phyloP scores from a whole-genome alignment of 129 eudicot genomes.

The Silybum marianum region DNA sequence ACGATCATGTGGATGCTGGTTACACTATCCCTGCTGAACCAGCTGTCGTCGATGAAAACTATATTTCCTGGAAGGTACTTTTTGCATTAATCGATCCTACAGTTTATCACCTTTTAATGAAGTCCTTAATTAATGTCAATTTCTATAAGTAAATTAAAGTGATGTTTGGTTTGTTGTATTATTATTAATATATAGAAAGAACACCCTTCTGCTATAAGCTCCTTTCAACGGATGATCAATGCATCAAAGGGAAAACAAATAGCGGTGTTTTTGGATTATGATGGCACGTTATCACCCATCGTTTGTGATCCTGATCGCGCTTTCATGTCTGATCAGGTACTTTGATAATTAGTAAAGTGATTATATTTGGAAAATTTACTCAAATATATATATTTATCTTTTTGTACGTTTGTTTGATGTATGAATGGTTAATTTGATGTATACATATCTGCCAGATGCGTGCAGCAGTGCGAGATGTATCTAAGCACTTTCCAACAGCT shows the following conservation, averaged over 20 bases:
- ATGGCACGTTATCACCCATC: slow-evolving; percentile 85
- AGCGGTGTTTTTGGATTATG: slow-evolving; percentile 74
- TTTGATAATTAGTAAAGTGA: neutral
- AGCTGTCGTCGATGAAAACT: slow-evolving; percentile 20
- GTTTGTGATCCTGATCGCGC: slow-evolving; percentile 79
- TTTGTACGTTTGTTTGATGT: neutral
- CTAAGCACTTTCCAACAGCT: slow-evolving; percentile 74
- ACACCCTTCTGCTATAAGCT: slow-evolving; percentile 70
- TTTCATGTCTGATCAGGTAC: slow-evolving; percentile 82
- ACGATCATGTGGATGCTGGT: slow-evolving; percentile 17
- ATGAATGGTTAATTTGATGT: neutral
- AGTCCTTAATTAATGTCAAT: neutral
- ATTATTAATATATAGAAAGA: slow-evolving; percentile 35
- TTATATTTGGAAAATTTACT: neutral
- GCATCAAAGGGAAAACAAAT: slow-evolving; percentile 53
- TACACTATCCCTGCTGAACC: neutral
- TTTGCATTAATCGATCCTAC: neutral
- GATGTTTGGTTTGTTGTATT: neutral
- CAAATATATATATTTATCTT: neutral
- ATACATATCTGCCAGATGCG: slow-evolving; percentile 58
- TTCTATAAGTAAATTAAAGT: neutral
- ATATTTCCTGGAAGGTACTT: slow-evolving; percentile 64
- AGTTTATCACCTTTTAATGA: neutral
- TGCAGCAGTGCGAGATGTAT: slow-evolving; percentile 63
- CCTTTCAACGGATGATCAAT: slow-evolving; percentile 43